Base-by-base conservation (phyloP, 768 basidiomycete genomes). In the Lactarius indigo region DNA sequence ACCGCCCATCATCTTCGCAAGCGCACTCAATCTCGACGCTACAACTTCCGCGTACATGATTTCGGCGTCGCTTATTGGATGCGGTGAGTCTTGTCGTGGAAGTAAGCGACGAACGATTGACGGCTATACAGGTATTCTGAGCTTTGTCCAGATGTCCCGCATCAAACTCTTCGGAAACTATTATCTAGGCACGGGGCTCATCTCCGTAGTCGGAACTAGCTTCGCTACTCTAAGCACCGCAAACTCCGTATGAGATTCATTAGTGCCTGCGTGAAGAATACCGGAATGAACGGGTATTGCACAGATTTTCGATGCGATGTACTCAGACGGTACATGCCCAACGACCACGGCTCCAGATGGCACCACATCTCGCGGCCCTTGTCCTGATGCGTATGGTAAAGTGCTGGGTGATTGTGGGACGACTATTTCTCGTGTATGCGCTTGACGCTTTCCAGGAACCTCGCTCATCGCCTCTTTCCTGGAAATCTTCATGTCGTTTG, bases 371-470 rank as follows among this genome's bases (percentile, higher is more conserved):
- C 81, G 84, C 8, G 81, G 79, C 0, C 73, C 89, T 10, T 94
- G 91, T 75, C 91, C 90, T 0, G 89, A 92, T 63, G 91, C 91
- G 0, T 94, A 89, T 72, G 91, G 92, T 28, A 88, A 83, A 77
- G 78, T 93, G 4, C 82, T 93, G 33, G 89, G 91, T 85, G 70
- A 54, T 78, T 69, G 12, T 26, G 35, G 35, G 12, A 15, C 13
- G n/a, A 17, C 12, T 39, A 26, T 58, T 39, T 68, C 42, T 50
- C 44, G 41, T 64, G 23, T 47, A 31, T 28, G 37, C 30, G 39
- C 39, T 15, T 23, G 56, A 58, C 55, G 33, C 26, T 12, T 52
- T 61, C 1, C 69, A 88, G 90, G 90, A 13, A 91, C 92, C 0
- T 87, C 89, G 0, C 78, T 92, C 26, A 83, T 92, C 66, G 92